Conservation (phyloP, 2,329 filamentous ascomycete species). For the Colletotrichum lindemuthianum region DNA sequence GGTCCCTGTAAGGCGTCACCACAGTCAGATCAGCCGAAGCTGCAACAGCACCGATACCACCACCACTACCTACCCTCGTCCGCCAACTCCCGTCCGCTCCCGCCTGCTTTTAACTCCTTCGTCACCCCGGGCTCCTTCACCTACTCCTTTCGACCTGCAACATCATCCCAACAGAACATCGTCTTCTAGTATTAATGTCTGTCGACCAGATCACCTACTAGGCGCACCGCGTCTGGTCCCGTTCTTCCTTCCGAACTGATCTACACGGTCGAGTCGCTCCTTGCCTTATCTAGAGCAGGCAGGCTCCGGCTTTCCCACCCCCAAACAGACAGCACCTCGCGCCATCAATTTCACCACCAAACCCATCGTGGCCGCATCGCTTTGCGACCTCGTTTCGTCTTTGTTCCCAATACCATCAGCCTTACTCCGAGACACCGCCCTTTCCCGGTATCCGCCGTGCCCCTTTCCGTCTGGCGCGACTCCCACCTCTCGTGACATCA, state of each 20-base stretch:
- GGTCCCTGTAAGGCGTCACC: constrained; percentile 29
- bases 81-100: constrained; percentile 23
- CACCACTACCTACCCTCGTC: constrained; percentile 9
- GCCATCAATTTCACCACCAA: constrained; percentile 2
- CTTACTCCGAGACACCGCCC: constrained; percentile 21
- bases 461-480: constrained; percentile 31
- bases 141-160: constrained; percentile 10
- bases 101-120: constrained; percentile 30
- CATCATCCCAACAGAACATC: constrained; percentile 14
- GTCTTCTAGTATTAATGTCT: constrained; percentile 35
- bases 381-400: constrained; percentile 17
- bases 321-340: constrained; percentile 26
- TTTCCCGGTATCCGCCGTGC: constrained; percentile 15
- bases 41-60: constrained; percentile 19
- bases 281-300: constrained; percentile 29
- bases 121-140: constrained; percentile 29
- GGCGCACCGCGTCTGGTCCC: constrained; percentile 38
- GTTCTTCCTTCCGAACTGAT: constrained; percentile 33
- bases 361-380: constrained; percentile 16
- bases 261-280: constrained; percentile 34
- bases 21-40: constrained; percentile 33
- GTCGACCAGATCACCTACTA: constrained; percentile 34
- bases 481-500: constrained; percentile 35
- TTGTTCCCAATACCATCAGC: constrained; percentile 1
- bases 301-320: constrained; percentile 27